Evolutionary conservation across 345 rosid genomes (phyloP).

Genomic region (Citrus maxima): DNA sequence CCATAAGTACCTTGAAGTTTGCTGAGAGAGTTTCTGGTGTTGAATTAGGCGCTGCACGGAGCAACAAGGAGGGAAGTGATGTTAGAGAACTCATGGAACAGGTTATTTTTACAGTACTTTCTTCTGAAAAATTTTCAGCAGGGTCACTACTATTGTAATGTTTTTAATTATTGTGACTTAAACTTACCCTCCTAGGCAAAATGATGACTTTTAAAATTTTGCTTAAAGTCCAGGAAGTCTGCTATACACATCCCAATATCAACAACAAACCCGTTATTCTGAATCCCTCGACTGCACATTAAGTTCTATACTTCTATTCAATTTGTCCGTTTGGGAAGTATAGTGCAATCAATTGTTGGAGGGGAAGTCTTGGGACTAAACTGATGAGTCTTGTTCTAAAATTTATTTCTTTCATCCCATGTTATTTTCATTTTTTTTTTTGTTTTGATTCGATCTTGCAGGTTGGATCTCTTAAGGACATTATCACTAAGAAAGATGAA

Average conservation of each 20-base stretch:
- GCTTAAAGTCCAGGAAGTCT: background rate
- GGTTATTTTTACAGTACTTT: constrained; percentile 31
- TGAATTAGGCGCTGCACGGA: constrained; percentile 92
- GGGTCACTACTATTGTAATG: background rate
- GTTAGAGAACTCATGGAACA: constrained; percentile 92
- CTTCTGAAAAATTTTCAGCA: background rate
- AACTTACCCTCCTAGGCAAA: background rate
- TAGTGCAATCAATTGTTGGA: background rate
- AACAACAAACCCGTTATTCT: background rate
- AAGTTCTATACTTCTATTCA: background rate
- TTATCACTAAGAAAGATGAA: constrained; percentile 67
- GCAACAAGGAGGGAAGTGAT: constrained; percentile 85
- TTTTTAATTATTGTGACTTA: background rate
- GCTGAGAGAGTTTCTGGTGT: constrained; percentile 98
- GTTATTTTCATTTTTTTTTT: constrained; percentile 2
- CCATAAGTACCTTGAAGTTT: constrained; percentile 86
- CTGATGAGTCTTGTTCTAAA: background rate
- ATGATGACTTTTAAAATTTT: background rate
- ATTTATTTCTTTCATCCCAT: background rate
- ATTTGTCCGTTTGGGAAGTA: background rate
- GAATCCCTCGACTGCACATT: constrained; percentile 1
- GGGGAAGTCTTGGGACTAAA: background rate
- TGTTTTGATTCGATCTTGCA: constrained; percentile 25
- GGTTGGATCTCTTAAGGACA: constrained; percentile 78
- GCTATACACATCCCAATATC: background rate